Conservation (phyloP, 75 land plant species). For the Pinus taeda region DNA sequence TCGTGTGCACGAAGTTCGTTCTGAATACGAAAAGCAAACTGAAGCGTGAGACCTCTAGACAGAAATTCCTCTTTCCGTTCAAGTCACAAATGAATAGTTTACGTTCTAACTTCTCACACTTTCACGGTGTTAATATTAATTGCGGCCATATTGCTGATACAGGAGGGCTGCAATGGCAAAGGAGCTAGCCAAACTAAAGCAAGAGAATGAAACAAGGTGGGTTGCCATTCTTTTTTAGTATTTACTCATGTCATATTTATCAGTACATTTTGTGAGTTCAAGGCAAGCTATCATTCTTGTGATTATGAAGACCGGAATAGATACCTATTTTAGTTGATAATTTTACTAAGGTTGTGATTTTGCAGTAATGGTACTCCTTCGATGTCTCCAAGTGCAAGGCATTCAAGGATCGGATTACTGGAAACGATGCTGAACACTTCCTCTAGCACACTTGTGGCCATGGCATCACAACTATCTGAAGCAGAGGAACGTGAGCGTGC, state of each 20-base stretch:
- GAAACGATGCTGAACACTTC: conserved; percentile 80
- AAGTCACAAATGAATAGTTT: background rate
- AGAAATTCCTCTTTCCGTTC: background rate
- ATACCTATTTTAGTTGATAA: background rate
- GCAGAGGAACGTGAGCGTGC: conserved; percentile 90
- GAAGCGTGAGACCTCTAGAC: conserved; percentile 62
- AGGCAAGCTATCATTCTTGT: background rate
- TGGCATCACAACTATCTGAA: conserved; percentile 98
- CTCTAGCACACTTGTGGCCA: conserved; percentile 74
- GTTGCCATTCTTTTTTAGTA: background rate
- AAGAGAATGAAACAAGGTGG: conserved; percentile 38
- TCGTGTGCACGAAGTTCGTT: conserved; percentile 94
- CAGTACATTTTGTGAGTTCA: background rate
- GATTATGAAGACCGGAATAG: background rate
- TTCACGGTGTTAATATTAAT: background rate
- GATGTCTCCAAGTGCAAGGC: conserved; percentile 58
- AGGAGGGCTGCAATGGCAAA: conserved; percentile 89
- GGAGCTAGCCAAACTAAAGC: conserved; percentile 70
- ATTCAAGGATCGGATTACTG: conserved; percentile 71
- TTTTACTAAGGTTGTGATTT: background rate
- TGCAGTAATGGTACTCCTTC: conserved; percentile 8
- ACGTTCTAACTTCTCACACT: too few relatives aligned
- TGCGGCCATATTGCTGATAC: background rate
- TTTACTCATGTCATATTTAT: background rate
- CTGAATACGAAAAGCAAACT: conserved; percentile 71